These are phyloP conservation scores for Coemansia sp. DNA, from an alignment of 192 early-diverging fungal genomes.

Conservation along the genomic window DNA sequence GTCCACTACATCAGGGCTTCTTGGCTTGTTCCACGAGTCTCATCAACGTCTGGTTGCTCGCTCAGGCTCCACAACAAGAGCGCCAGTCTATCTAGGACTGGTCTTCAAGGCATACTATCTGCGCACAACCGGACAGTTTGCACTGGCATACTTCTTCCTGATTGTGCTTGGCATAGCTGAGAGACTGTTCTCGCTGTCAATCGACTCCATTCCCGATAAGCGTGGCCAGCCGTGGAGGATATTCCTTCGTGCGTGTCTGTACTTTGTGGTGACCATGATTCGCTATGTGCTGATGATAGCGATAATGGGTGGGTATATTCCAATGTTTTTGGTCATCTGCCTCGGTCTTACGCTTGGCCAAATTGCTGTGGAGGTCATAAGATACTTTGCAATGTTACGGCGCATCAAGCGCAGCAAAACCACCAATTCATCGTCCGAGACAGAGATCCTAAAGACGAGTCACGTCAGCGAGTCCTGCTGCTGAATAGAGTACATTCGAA, in stretches of 20 bases:
- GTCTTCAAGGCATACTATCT: constrained; percentile 47
- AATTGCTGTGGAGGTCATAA: constrained; percentile 38
- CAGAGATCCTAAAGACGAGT: constrained; percentile 5
- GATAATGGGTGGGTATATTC: constrained; percentile 39
- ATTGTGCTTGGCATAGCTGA: constrained; percentile 49
- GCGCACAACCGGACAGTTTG: constrained; percentile 30
- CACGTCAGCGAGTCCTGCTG: constrained; percentile 46
- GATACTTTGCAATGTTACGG: constrained; percentile 36
- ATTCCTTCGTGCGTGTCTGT: constrained; percentile 49
- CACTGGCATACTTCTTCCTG: constrained; percentile 45
- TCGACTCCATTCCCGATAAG: constrained; percentile 49
- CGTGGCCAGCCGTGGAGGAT: constrained; percentile 54
- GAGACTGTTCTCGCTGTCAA: constrained; percentile 37
- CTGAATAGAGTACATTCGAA: constrained; percentile 6
- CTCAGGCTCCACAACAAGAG: not conserved
- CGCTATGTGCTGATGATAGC: constrained; percentile 54
- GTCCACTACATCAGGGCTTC: constrained; percentile 15
- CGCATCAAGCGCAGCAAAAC: constrained; percentile 10
- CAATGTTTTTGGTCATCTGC: constrained; percentile 37
- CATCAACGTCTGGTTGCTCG: constrained; percentile 30
- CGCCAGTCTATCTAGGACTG: constrained; percentile 31
- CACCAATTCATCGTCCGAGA: constrained; percentile 16
- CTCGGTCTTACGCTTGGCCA: constrained; percentile 49
- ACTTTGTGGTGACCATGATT: constrained; percentile 47
- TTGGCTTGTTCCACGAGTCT: constrained; percentile 27